Percentiles rank a stretch among this genome's conserved stretches.
phyloP scores from a whole-genome alignment of 108 stramenopile genomes.

The Skeletonema costatum region DNA sequence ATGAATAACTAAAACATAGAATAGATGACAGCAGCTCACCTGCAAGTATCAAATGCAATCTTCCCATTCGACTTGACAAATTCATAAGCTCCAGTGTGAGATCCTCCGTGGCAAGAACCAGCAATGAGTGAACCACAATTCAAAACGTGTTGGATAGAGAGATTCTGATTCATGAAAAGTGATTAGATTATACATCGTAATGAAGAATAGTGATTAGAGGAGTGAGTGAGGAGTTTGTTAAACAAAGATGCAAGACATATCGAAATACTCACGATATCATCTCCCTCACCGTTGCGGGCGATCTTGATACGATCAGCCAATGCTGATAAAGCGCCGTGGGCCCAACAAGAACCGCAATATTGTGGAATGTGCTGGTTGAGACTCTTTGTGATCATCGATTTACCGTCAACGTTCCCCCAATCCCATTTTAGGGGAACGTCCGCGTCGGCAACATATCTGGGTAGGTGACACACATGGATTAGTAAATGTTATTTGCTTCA shows the following conservation, averaged over 20 bases:
- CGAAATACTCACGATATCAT: constrained; percentile 34
- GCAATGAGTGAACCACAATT: constrained; percentile 82
- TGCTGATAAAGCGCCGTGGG: constrained; percentile 79
- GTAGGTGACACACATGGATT: no score
- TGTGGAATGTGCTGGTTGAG: constrained; percentile 92
- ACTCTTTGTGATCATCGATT: constrained; percentile 69
- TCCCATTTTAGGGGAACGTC: constrained; percentile 75
- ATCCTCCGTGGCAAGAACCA: constrained; percentile 92
- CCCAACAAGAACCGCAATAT: constrained; percentile 93
- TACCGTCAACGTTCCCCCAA: constrained; percentile 83
- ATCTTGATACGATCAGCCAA: constrained; percentile 94
- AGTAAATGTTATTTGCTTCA: constrained; percentile 27
- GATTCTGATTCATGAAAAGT: constrained; percentile 39
- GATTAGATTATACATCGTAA: no score
- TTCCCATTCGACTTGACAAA: constrained; percentile 72
- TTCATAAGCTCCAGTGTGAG: constrained; percentile 56
- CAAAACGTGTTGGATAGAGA: constrained; percentile 58
- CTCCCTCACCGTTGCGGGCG: constrained; percentile 54
- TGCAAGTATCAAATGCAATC: constrained; percentile 55
- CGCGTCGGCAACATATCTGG: constrained; percentile 57
- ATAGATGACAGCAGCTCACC: no score
- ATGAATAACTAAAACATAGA: no score
- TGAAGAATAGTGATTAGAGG: no score
- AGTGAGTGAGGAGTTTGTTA: no score
- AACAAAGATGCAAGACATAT: no score